Evolutionary conservation across 768 basidiomycete species (phyloP).

Genomic region (Collybia sp.): DNA sequence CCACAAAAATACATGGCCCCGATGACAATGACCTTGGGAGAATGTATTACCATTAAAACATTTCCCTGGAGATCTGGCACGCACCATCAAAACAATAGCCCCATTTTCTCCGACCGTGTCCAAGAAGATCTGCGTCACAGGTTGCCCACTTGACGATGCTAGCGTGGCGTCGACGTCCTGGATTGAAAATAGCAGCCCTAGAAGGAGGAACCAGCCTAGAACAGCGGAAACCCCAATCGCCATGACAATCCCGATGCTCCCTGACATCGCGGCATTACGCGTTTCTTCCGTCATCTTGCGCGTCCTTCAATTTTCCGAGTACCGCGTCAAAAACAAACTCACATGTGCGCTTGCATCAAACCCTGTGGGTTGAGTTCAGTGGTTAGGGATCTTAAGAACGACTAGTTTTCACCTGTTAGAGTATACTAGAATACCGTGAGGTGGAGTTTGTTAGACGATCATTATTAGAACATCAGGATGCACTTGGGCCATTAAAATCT

Average conservation of each 20-base stretch:
- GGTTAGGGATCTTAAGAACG: not conserved
- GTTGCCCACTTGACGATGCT: conserved; percentile 51
- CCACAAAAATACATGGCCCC: conserved; percentile 76
- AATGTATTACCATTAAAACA: not conserved
- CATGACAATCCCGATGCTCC: conserved; percentile 64
- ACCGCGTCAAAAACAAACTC: conserved; percentile 11
- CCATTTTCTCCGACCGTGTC: conserved; percentile 73
- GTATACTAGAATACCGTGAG: conserved; percentile 40
- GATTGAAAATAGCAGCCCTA: conserved; percentile 72
- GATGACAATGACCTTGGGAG: conserved; percentile 52
- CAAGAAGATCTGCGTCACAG: conserved; percentile 75
- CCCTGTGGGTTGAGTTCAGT: conserved; percentile 27
- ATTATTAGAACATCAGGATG: conserved; percentile 2
- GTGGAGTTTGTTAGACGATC: not conserved
- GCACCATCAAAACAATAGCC: conserved; percentile 69
- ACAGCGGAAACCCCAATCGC: conserved; percentile 68
- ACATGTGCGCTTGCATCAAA: conserved; percentile 76
- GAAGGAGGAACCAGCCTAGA: conserved; percentile 71
- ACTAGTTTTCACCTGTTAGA: conserved; percentile 44
- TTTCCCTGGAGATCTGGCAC: conserved; percentile 1
- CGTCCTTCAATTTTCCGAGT: not conserved
- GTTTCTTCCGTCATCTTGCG: conserved; percentile 77
- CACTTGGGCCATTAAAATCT: conserved; percentile 68
- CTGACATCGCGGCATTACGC: conserved; percentile 61
- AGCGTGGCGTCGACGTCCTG: conserved; percentile 62